Evolutionary conservation across 2,329 filamentous ascomycete species (phyloP), one percentile per base, ranked within the genome.

Genomic region (Pseudogymnoascus verrucosus): DNA sequence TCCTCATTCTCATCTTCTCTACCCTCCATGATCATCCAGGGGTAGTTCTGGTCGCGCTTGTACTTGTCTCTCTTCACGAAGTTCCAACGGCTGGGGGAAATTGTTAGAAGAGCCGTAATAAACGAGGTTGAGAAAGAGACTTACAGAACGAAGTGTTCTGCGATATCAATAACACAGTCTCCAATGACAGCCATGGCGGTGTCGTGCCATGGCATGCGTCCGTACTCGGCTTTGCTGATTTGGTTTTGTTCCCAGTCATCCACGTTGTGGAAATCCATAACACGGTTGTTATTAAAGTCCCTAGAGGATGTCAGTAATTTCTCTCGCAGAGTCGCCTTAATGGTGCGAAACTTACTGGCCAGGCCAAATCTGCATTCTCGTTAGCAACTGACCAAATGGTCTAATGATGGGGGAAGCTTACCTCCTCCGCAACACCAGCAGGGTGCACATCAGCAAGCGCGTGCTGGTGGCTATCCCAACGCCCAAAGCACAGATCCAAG

Each of bases 161-260:
- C 93, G 69, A 99, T 95, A 71, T 98, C 93, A 73, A 93, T 92
- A 10, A 96, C 90, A 68, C 88, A 90, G 16, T 93, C 91, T 0
- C 95, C 93, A 64, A 95, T 84, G n/a, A 97, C 70, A 11, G 89
- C 92, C 89, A 98, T 96, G 8, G 90, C 83, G 2, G 97, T 92
- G 74, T 99, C 95, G 73, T 98, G 93, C 95, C 95, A 99, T 0
- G 93, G 93, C 95, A 99, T 98, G 31, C 95, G 88, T 6, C 93
- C 93, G 70, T 88, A 96, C 60, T 96, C 91, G 2, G 89, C 87
- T 76, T 98, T 98, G 75, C 87, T 91, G 14, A 98, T 79, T 74
- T 96, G 91, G 68, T 99, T 98, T 60, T 89, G 85, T 75, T 95
- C 91, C 93, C 93, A 98, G 72, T 97, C 89, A 31, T 90, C 76